A percentile compares a stretch with the other conserved stretches of the same genome.
These are phyloP conservation scores for Raddia distichophylla DNA, from an alignment of 176 grass and related monocot species.

Conservation along the genomic window DNA sequence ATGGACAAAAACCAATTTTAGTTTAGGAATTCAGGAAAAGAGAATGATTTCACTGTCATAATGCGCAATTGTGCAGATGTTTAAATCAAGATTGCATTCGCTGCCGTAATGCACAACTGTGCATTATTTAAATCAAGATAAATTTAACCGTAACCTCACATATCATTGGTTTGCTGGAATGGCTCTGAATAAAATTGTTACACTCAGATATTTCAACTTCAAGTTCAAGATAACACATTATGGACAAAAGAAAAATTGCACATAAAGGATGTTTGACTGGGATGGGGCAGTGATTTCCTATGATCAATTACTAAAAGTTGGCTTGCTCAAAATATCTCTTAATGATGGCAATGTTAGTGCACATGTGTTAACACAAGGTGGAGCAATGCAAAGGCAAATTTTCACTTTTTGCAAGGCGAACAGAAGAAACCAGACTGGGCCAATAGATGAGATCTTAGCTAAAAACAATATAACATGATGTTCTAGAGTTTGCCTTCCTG, in stretches of 20 bases:
- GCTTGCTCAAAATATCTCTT: neutral
- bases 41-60: neutral
- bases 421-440: neutral
- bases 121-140: neutral
- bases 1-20: neutral
- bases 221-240: neutral
- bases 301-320: neutral
- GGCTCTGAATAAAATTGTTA: neutral
- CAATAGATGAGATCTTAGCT: neutral
- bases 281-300: neutral
- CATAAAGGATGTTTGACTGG: neutral
- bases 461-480: neutral
- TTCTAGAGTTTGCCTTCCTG: neutral
- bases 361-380: neutral
- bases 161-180: neutral
- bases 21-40: neutral
- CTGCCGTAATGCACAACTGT: neutral
- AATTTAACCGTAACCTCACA: neutral
- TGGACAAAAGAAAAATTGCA: no score
- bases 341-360: neutral
- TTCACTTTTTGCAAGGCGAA: neutral
- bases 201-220: neutral
- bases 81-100: neutral
- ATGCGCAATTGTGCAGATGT: neutral
- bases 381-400: neutral